These are phyloP conservation scores for Magnusiomyces suaveolens DNA, from an alignment of 1,139 yeast genomes.

Conservation along the genomic window DNA sequence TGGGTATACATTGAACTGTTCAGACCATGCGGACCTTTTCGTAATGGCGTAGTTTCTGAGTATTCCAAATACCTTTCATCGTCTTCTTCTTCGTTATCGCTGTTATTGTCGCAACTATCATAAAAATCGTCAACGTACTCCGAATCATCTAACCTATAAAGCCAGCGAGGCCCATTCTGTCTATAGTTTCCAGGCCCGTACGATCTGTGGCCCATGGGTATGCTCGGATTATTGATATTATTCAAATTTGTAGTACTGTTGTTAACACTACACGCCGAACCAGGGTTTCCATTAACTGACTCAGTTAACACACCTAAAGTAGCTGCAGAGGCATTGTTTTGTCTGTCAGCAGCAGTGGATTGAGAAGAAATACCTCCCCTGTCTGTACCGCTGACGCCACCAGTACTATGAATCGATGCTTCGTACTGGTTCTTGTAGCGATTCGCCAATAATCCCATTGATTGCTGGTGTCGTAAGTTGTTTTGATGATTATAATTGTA, in stretches of 20 bases:
- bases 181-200: neutral
- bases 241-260: neutral
- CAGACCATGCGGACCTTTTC: slow-evolving; percentile 17
- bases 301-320: neutral
- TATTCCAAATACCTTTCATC: slow-evolving; percentile 20
- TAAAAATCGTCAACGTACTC: slow-evolving; percentile 27
- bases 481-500: neutral
- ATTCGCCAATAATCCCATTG: neutral
- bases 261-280: neutral
- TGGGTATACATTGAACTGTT: slow-evolving; percentile 9
- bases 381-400: neutral
- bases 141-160: slow-evolving; percentile 19
- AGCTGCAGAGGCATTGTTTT: neutral
- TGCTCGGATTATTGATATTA: neutral
- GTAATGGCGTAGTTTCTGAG: slow-evolving; percentile 7
- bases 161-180: neutral
- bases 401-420: neutral
- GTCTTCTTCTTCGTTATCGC: slow-evolving; percentile 20
- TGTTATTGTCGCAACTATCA: slow-evolving; percentile 12
- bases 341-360: neutral
- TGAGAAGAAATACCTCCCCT: neutral
- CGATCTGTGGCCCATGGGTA: neutral
- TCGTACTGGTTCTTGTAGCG: neutral
- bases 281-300: neutral
- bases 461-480: neutral